A percentile compares a stretch with the other conserved stretches of the same genome.
Conservation (phyloP, 1,284 basidiomycete genomes). For the Megacollybia platyphylla region DNA sequence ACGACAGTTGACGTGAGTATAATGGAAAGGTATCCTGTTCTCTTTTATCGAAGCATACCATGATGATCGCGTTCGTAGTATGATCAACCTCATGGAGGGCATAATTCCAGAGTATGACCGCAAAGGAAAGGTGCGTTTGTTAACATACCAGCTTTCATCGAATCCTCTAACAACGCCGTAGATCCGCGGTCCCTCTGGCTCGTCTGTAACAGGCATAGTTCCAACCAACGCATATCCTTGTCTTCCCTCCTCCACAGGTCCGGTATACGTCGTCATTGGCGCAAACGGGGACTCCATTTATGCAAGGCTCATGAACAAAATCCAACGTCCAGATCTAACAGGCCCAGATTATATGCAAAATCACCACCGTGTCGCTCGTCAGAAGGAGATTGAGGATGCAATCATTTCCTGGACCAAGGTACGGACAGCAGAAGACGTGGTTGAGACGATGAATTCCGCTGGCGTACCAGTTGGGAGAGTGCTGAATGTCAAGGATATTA, state of each 20-base stretch:
- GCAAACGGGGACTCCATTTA: slow-evolving; percentile 62
- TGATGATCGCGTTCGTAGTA: slow-evolving; percentile 21
- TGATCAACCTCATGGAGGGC: slow-evolving; percentile 67
- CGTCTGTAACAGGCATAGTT: slow-evolving; percentile 60
- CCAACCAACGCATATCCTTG: slow-evolving; percentile 64
- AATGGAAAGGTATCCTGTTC: slow-evolving; percentile 38
- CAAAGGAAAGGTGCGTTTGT: slow-evolving; percentile 37
- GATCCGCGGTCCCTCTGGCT: slow-evolving; percentile 60
- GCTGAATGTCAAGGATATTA: slow-evolving; percentile 44
- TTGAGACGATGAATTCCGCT: slow-evolving; percentile 24
- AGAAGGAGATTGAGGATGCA: slow-evolving; percentile 47
- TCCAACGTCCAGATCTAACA: slow-evolving; percentile 44
- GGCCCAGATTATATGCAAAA: slow-evolving; percentile 46
- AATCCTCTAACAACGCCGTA: slow-evolving; percentile 10
- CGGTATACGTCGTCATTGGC: slow-evolving; percentile 54
- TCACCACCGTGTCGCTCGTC: slow-evolving; percentile 43
- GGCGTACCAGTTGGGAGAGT: slow-evolving; percentile 54
- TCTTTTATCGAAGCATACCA: not conserved
- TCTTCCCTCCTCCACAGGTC: slow-evolving; percentile 27
- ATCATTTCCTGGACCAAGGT: slow-evolving; percentile 47
- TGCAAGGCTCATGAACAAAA: slow-evolving; percentile 45
- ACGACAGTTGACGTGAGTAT: slow-evolving; percentile 65
- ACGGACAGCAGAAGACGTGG: slow-evolving; percentile 29
- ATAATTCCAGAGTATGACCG: slow-evolving; percentile 66
- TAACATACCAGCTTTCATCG: slow-evolving; percentile 1